Evolutionary conservation across 495 filamentous ascomycete genomes (phyloP).

Genomic region (Ramalina intermedia): DNA sequence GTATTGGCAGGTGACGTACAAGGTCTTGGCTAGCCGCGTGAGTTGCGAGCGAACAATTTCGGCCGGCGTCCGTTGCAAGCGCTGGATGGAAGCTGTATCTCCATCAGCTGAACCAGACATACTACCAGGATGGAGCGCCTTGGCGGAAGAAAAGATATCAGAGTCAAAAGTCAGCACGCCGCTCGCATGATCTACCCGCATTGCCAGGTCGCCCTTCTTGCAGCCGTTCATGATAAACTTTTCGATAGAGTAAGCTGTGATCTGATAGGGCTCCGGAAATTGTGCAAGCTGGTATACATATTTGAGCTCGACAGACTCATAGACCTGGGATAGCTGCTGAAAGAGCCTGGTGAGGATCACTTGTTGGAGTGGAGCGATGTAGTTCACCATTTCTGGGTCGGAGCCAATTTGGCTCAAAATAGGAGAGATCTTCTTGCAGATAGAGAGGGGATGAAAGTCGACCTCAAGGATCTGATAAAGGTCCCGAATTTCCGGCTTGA

Average conservation of each 20-base stretch:
- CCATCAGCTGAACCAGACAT: conserved; percentile 76
- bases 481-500: conserved; percentile 82
- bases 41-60: conserved; percentile 96
- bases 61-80: conserved; percentile 90
- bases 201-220: conserved; percentile 97
- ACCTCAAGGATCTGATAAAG: conserved; percentile 98
- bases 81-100: conserved; percentile 75
- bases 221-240: conserved; percentile 99
- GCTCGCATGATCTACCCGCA: conserved; percentile 88
- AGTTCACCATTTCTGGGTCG: conserved; percentile 93
- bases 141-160: conserved; percentile 93
- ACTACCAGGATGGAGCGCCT: conserved; percentile 77
- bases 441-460: conserved; percentile 95
- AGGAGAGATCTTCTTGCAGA: conserved; percentile 97
- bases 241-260: conserved; percentile 80
- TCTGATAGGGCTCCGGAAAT: conserved; percentile 95
- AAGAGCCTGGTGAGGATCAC: conserved; percentile 96
- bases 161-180: conserved; percentile 94
- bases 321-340: conserved; percentile 97
- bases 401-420: conserved; percentile 88
- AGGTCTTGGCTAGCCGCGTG: conserved; percentile 74
- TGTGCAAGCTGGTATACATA: conserved; percentile 89
- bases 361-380: conserved; percentile 86
- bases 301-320: conserved; percentile 89
- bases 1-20: conserved; percentile 87